phyloP scores from a whole-genome alignment of 352 stramenopile species.

The Pythium rhizo-oryzae region DNA sequence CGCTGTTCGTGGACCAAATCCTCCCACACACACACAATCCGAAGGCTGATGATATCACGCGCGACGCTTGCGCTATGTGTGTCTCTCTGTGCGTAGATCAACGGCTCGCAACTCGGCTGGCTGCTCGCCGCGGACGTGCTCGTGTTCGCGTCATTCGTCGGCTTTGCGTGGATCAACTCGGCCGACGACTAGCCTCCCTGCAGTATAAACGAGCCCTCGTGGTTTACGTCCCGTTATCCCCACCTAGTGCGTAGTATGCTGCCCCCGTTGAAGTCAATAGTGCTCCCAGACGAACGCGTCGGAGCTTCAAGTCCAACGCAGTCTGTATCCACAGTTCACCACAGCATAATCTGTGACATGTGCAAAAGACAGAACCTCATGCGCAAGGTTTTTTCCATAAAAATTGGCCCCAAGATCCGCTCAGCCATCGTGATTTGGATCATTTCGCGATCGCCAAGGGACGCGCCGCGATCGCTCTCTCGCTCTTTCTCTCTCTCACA shows the following conservation, averaged over 20 bases:
- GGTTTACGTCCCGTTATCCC: no score
- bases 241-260: no score
- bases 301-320: neutral
- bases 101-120: conserved; percentile 62
- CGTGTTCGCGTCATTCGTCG: conserved; percentile 64
- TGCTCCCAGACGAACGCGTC: no score
- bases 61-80: neutral
- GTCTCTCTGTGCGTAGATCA: conserved; percentile 51
- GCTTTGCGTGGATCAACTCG: conserved; percentile 46
- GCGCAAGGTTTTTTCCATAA: conserved; percentile 7
- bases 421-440: neutral
- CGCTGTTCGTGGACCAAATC: conserved; percentile 39
- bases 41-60: no score
- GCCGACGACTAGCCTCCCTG: conserved; percentile 6
- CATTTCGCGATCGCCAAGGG: conserved; percentile 2
- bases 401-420: conserved; percentile 4
- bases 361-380: conserved; percentile 6
- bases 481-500: no score
- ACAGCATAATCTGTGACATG: conserved; percentile 21
- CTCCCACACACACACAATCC: neutral
- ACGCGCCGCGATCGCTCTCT: neutral
- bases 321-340: neutral
- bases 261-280: neutral
- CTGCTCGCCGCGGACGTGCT: conserved; percentile 63
- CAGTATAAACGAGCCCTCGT: neutral